Conservation (phyloP, 495 filamentous ascomycete species). For the Xylaria nigripes region DNA sequence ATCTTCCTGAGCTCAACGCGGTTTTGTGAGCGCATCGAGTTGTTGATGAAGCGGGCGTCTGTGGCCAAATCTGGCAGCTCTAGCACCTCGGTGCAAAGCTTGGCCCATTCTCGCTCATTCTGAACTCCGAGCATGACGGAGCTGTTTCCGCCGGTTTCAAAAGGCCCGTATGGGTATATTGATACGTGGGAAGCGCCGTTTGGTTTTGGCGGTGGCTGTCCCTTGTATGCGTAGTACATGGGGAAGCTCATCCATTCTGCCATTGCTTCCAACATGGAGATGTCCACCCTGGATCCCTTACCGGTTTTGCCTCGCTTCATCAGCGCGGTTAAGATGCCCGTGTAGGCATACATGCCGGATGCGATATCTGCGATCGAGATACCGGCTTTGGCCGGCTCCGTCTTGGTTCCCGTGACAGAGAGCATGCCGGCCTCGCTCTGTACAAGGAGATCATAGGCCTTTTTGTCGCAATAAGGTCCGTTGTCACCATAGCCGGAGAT, state of each 20-base stretch:
- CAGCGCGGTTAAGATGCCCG: conserved; percentile 42
- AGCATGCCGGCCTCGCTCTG: conserved; percentile 48
- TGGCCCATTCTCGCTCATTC: conserved; percentile 46
- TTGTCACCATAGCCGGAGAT: conserved; percentile 45
- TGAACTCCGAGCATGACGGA: conserved; percentile 49
- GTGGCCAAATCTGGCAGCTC: conserved; percentile 18
- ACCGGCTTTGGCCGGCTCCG: conserved; percentile 42
- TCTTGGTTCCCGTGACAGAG: conserved; percentile 40
- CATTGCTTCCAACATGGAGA: conserved; percentile 49
- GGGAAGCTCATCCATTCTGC: conserved; percentile 50
- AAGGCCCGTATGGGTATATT: conserved; percentile 47
- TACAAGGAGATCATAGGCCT: conserved; percentile 49
- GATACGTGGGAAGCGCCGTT: conserved; percentile 43
- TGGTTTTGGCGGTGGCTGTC: conserved; percentile 30
- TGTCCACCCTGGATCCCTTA: conserved; percentile 38
- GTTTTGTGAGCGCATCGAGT: conserved; percentile 28
- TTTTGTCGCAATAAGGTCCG: conserved; percentile 46
- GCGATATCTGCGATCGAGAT: conserved; percentile 48
- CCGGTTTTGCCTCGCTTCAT: conserved; percentile 39
- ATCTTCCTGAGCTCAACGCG: conserved; percentile 28
- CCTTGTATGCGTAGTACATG: conserved; percentile 43
- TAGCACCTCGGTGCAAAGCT: conserved; percentile 35
- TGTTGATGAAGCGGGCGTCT: conserved; percentile 32
- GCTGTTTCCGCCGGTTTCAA: conserved; percentile 38
- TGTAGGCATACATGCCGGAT: conserved; percentile 44